A percentile compares a stretch with the other conserved stretches of the same genome.
These are phyloP conservation scores for Exsudoporus frostii DNA, from an alignment of 768 basidiomycete genomes.

Conservation along the genomic window DNA sequence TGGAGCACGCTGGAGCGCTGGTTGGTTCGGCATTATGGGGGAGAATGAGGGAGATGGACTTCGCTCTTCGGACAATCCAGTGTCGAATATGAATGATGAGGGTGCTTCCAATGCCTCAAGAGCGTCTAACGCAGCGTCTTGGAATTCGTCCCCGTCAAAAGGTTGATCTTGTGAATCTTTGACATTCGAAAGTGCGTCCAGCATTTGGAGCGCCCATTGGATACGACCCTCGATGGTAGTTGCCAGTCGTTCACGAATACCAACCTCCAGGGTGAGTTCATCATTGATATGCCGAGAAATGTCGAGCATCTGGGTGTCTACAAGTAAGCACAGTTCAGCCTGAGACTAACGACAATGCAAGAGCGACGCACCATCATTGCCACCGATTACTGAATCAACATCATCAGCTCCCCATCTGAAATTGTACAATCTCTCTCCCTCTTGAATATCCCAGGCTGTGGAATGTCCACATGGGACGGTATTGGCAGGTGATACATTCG, in stretches of 20 bases:
- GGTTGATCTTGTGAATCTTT: constrained; percentile 12
- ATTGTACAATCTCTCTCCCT: constrained; percentile 4
- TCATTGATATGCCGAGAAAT: constrained; percentile 26
- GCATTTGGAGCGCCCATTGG: constrained; percentile 43
- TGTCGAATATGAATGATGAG: constrained; percentile 36
- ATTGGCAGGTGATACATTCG: constrained; percentile 23
- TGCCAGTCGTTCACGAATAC: constrained; percentile 39
- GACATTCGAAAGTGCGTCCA: constrained; percentile 31
- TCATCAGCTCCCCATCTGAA: constrained; percentile 13
- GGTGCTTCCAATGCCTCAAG: constrained; percentile 40
- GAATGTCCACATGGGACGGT: constrained; percentile 13
- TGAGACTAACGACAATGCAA: background rate
- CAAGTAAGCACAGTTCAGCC: background rate
- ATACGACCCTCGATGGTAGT: constrained; percentile 44
- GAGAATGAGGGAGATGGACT: constrained; percentile 23
- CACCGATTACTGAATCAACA: constrained; percentile 3
- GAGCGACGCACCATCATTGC: constrained; percentile 17
- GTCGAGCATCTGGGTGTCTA: constrained; percentile 14
- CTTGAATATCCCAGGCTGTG: constrained; percentile 9
- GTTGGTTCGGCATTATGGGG: constrained; percentile 12
- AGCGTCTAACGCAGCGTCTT: constrained; percentile 41
- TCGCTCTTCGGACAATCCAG: constrained; percentile 18
- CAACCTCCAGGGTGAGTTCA: constrained; percentile 44
- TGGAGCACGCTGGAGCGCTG: constrained; percentile 15
- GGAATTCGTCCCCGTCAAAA: constrained; percentile 33